Conservation (phyloP, 2,329 filamentous ascomycete genomes). For the Rachicladosporium sp. region DNA sequence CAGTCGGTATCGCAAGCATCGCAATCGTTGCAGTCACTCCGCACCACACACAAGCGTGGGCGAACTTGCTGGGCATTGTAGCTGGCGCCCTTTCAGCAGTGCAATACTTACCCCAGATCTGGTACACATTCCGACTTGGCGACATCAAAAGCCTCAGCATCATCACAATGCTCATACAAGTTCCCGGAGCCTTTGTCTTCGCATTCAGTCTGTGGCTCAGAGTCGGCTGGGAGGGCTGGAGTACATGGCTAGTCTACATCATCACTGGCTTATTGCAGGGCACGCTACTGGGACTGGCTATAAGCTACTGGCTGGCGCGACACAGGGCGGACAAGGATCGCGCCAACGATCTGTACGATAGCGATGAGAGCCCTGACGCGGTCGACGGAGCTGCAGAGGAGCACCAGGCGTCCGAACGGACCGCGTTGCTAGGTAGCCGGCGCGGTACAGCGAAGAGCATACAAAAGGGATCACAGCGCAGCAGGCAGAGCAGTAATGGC, state of each 20-base stretch:
- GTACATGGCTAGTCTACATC: constrained; percentile 85
- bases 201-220: constrained; percentile 62
- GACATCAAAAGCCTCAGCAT: constrained; percentile 88
- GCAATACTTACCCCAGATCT: constrained; percentile 93
- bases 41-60: constrained; percentile 59
- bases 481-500: constrained; percentile 7
- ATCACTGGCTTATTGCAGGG: constrained; percentile 81
- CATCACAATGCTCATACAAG: constrained; percentile 97
- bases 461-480: background rate
- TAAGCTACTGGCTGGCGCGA: constrained; percentile 54
- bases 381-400: constrained; percentile 6
- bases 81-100: constrained; percentile 67
- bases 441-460: constrained; percentile 6
- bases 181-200: constrained; percentile 82
- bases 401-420: constrained; percentile 3
- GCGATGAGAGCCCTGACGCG: constrained; percentile 8
- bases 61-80: constrained; percentile 71
- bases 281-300: constrained; percentile 62
- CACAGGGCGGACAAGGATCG: constrained; percentile 1
- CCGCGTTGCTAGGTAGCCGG: constrained; percentile 4
- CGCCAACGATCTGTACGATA: background rate
- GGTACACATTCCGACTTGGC: constrained; percentile 74
- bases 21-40: constrained; percentile 55
- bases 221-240: constrained; percentile 77
- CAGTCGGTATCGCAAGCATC: constrained; percentile 51